Conservation (phyloP, 2,329 filamentous ascomycete genomes). For the Aspergillus tamarii region DNA sequence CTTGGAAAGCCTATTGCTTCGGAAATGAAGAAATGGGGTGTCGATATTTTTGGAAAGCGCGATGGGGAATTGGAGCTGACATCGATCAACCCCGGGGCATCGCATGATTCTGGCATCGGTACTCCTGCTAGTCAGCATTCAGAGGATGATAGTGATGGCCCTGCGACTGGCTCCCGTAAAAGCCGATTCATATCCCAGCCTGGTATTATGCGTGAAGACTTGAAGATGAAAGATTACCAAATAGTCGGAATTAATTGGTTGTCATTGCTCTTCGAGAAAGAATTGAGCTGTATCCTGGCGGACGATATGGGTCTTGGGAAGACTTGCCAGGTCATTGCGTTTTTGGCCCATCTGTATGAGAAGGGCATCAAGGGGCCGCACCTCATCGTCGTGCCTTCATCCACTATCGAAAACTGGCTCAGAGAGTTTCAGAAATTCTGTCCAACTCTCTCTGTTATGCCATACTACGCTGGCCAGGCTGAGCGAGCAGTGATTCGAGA, state of each 20-base stretch:
- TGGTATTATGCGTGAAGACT: slow-evolving; percentile 71
- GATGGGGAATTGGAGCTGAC: slow-evolving; percentile 65
- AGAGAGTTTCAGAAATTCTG: slow-evolving; percentile 88
- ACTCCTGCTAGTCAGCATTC: slow-evolving; percentile 57
- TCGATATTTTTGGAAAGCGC: slow-evolving; percentile 65
- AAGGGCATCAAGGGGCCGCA: slow-evolving; percentile 70
- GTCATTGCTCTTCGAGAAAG: slow-evolving; percentile 75
- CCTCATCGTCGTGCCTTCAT: slow-evolving; percentile 87
- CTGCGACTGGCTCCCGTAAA: slow-evolving; percentile 39
- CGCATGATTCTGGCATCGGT: slow-evolving; percentile 69
- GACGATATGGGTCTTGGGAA: slow-evolving; percentile 97
- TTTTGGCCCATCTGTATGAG: slow-evolving; percentile 81
- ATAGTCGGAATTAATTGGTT: slow-evolving; percentile 95
- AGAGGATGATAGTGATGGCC: slow-evolving; percentile 53
- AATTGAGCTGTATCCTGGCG: slow-evolving; percentile 85
- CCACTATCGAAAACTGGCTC: slow-evolving; percentile 94
- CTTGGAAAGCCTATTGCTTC: slow-evolving; percentile 69
- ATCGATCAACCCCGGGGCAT: slow-evolving; percentile 51
- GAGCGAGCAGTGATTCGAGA: slow-evolving; percentile 71
- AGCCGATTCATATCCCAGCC: slow-evolving; percentile 67
- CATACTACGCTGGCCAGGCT: slow-evolving; percentile 71
- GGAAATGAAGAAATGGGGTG: slow-evolving; percentile 70
- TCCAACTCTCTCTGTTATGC: slow-evolving; percentile 70
- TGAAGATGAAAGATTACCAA: slow-evolving; percentile 89
- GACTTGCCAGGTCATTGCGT: slow-evolving; percentile 93